A percentile compares a stretch with the other conserved stretches of the same genome.
phyloP scores from a whole-genome alignment of 2,329 filamentous ascomycete genomes.

The Aaosphaeria arxii region DNA sequence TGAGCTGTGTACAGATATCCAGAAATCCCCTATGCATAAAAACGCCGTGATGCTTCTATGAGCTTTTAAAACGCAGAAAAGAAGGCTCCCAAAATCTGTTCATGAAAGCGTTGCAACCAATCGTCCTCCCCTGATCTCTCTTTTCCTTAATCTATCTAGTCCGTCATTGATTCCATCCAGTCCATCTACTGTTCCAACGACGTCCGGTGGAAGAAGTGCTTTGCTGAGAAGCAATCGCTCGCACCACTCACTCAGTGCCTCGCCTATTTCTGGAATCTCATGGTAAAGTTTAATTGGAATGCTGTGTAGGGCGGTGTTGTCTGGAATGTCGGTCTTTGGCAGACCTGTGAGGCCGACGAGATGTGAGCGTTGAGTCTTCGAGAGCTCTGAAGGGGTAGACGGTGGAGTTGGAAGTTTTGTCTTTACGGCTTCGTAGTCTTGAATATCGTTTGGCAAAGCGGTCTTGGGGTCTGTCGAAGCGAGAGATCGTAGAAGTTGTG shows the following conservation, averaged over 20 bases:
- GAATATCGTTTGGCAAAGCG: conserved; percentile 10
- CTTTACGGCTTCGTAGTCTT: conserved; percentile 5
- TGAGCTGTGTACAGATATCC: too few species aligned
- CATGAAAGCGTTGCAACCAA: conserved; percentile 46
- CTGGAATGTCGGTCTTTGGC: conserved; percentile 52
- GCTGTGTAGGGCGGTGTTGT: conserved; percentile 56
- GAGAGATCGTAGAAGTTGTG: conserved; percentile 55
- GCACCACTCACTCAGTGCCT: conserved; percentile 63
- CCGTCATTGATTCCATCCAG: conserved; percentile 66
- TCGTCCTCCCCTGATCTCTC: conserved; percentile 65
- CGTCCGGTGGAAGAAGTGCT: conserved; percentile 58
- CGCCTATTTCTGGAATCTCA: conserved; percentile 61
- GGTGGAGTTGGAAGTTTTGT: conserved; percentile 22
- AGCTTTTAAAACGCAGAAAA: too few species aligned
- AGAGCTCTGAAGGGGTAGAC: conserved; percentile 19
- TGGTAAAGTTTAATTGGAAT: conserved; percentile 78
- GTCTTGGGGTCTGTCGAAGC: conserved; percentile 14
- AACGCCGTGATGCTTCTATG: too few species aligned
- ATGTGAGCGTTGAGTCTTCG: conserved; percentile 43
- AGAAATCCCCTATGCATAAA: too few species aligned
- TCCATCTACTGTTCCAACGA: conserved; percentile 63
- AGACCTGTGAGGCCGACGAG: conserved; percentile 66
- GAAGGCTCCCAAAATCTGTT: too few species aligned
- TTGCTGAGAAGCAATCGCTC: conserved; percentile 60
- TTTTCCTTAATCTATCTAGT: conserved; percentile 63